Conservation (phyloP, 2,329 filamentous ascomycete species). For the Trichothecium roseum region DNA sequence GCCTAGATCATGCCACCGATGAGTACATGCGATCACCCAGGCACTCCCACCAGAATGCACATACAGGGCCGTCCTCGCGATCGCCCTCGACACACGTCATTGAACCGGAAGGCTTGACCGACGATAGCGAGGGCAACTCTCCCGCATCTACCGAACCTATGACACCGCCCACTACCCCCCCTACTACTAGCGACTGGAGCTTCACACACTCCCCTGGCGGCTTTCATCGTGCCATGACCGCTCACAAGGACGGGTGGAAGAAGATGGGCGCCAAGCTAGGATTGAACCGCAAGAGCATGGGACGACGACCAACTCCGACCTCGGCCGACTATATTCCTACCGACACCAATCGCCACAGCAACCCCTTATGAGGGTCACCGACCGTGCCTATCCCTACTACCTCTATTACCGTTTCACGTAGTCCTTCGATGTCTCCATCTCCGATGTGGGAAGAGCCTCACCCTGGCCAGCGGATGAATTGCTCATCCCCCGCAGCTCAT, state of each 20-base stretch:
- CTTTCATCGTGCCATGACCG: constrained; percentile 42
- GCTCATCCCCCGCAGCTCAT: constrained; percentile 2
- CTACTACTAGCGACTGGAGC: constrained; percentile 43
- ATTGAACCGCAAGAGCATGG: constrained; percentile 38
- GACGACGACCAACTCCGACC: constrained; percentile 30
- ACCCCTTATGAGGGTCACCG: constrained; percentile 47
- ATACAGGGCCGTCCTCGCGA: constrained; percentile 9
- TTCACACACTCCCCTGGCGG: constrained; percentile 42
- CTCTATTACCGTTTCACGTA: constrained; percentile 11
- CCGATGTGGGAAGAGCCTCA: constrained; percentile 34
- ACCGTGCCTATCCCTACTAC: constrained; percentile 39
- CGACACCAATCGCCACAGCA: constrained; percentile 24
- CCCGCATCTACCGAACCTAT: constrained; percentile 49
- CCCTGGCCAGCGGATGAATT: constrained; percentile 29
- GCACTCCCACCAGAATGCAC: constrained; percentile 29
- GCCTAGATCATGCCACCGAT: too few species aligned
- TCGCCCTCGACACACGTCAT: constrained; percentile 28
- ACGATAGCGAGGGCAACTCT: constrained; percentile 56
- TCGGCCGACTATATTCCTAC: constrained; percentile 31
- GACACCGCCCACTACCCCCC: constrained; percentile 66
- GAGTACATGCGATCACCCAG: constrained; percentile 15
- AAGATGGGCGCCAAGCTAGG: constrained; percentile 53
- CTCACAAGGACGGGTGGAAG: constrained; percentile 51
- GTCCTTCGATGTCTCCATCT: constrained; percentile 1
- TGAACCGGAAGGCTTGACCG: constrained; percentile 44